Conservation (phyloP, 2,329 filamentous ascomycete species). For the Hymenoscyphus occultus region DNA sequence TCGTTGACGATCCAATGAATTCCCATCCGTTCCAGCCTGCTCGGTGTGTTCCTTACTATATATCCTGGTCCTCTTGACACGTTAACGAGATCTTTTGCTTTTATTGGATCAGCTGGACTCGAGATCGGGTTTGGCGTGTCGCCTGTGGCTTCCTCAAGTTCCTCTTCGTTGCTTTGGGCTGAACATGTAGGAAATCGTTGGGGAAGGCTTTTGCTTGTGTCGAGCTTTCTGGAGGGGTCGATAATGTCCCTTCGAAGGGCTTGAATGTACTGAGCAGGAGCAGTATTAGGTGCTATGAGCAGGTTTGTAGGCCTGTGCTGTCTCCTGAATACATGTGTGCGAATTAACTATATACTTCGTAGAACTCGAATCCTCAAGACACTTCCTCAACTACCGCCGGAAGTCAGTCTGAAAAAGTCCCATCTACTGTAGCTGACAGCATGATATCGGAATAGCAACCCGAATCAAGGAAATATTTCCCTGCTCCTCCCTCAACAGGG, state of each 20-base stretch:
- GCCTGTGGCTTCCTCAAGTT: neutral
- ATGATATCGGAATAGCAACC: no score
- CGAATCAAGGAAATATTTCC: no score
- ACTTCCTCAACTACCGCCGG: no score
- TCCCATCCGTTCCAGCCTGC: neutral
- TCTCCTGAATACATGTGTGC: no score
- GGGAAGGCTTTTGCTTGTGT: neutral
- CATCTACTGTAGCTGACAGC: no score
- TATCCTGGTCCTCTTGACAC: neutral
- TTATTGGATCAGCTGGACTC: neutral
- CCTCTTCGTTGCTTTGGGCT: neutral
- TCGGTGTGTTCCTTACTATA: neutral
- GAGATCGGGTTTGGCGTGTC: neutral
- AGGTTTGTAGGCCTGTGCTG: no score
- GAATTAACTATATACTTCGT: no score
- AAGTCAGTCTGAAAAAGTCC: no score
- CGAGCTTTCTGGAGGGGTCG: neutral
- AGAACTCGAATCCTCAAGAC: no score
- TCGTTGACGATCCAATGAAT: neutral
- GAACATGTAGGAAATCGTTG: neutral
- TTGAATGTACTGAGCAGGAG: neutral
- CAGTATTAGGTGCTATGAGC: no score
- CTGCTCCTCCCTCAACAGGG: no score
- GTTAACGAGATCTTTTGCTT: neutral
- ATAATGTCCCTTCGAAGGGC: neutral